Evolutionary conservation across 2,329 filamentous ascomycete genomes (phyloP).

Genomic region (Emmonsiellopsis sp.): DNA sequence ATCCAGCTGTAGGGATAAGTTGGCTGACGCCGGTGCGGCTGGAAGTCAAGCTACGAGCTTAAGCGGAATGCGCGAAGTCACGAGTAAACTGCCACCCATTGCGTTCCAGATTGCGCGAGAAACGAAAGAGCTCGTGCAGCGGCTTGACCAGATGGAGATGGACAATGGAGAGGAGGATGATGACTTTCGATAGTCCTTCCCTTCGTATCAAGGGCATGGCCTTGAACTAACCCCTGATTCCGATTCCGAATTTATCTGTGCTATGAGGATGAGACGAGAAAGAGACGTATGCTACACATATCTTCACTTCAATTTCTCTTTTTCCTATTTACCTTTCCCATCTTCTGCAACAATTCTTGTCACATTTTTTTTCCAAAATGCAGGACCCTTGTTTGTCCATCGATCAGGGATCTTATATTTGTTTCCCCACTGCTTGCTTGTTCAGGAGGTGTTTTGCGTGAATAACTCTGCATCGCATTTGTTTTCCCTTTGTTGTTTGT

Average conservation of each 20-base stretch:
- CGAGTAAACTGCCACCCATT: conserved; percentile 65
- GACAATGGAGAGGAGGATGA: conserved; percentile 19
- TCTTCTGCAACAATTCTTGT: neutral
- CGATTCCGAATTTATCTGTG: neutral
- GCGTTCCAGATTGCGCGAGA: conserved; percentile 80
- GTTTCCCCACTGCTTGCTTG: neutral
- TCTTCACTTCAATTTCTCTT: neutral
- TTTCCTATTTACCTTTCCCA: neutral
- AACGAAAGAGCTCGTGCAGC: conserved; percentile 61
- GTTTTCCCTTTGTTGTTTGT: neutral
- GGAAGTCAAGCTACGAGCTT: conserved; percentile 50
- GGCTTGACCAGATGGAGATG: conserved; percentile 33
- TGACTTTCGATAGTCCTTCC: neutral
- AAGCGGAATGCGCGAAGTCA: conserved; percentile 46
- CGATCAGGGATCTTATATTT: too few species aligned
- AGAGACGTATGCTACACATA: neutral
- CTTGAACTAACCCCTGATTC: neutral
- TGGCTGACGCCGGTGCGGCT: conserved; percentile 54
- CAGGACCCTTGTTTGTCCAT: too few species aligned
- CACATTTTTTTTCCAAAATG: neutral
- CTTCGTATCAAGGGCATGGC: too few species aligned
- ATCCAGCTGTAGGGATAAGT: conserved; percentile 52
- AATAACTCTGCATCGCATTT: too few species aligned
- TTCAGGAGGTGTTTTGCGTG: too few species aligned
- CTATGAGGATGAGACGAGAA: neutral